Percentiles rank a stretch among this genome's conserved stretches.
Conservation (phyloP, 768 basidiomycete species). For the Lactarius indigo region DNA sequence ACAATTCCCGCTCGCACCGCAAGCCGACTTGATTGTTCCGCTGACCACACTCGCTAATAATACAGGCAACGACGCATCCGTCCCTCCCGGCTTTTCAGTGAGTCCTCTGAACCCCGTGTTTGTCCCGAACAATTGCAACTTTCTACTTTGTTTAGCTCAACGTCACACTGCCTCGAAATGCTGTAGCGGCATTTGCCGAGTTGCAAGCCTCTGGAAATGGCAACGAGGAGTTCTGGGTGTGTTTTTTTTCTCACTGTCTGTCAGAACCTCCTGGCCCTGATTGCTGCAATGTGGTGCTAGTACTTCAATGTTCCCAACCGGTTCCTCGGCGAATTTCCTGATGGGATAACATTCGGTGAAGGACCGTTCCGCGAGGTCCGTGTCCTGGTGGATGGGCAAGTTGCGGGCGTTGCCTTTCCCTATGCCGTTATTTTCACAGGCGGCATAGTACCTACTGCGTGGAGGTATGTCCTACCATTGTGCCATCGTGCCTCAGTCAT, state of each 20-base stretch:
- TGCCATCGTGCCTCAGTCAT: background rate
- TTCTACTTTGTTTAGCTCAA: conserved; percentile 43
- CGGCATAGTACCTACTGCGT: conserved; percentile 55
- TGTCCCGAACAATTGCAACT: background rate
- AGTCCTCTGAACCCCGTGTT: conserved; percentile 13
- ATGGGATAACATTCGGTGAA: conserved; percentile 44
- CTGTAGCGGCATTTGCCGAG: conserved; percentile 65
- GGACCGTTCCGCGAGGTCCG: conserved; percentile 65
- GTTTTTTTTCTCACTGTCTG: conserved; percentile 22
- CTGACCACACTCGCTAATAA: conserved; percentile 60
- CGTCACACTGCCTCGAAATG: conserved; percentile 65
- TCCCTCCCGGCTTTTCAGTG: conserved; percentile 72
- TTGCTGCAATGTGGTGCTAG: conserved; percentile 33
- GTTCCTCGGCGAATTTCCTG: conserved; percentile 53
- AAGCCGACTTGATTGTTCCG: conserved; percentile 47
- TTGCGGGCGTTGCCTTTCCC: conserved; percentile 58
- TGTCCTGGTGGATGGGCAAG: conserved; percentile 49
- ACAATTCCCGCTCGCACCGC: conserved; percentile 50
- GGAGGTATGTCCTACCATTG: conserved; percentile 46
- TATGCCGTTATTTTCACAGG: conserved; percentile 32
- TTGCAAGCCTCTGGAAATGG: conserved; percentile 65
- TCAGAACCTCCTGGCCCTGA: background rate
- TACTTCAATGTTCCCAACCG: conserved; percentile 66
- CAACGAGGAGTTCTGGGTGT: conserved; percentile 76
- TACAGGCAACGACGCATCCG: conserved; percentile 66